Evolutionary conservation across 805 yeast species (phyloP).

Genomic region (Candida tibetensis): DNA sequence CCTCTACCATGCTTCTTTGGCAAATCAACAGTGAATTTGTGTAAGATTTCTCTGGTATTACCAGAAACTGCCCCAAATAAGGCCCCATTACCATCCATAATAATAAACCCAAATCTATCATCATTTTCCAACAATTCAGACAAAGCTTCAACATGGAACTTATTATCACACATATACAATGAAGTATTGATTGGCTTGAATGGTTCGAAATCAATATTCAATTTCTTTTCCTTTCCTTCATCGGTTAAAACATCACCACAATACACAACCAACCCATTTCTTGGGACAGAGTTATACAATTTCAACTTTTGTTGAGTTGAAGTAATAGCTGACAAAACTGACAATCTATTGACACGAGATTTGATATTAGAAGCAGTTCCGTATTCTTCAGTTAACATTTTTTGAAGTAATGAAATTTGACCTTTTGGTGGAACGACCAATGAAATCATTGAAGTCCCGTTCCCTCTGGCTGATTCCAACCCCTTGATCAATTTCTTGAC

Average conservation of each 20-base stretch:
- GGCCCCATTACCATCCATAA: constrained; percentile 99
- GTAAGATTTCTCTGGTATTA: constrained; percentile 93
- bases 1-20: constrained; percentile 99
- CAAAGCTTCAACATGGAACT: constrained; percentile 96
- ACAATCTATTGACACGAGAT: constrained; percentile 93
- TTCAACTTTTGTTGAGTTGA: constrained; percentile 97
- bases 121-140: constrained; percentile 92
- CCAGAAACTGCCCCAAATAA: constrained; percentile 94
- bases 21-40: constrained; percentile 91
- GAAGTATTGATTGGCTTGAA: constrained; percentile 99
- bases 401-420: constrained; percentile 82
- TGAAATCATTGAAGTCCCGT: constrained; percentile 99
- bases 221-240: constrained; percentile 96
- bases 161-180: constrained; percentile 89
- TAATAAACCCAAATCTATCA: constrained; percentile 94
- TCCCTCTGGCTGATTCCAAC: constrained; percentile 91
- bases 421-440: constrained; percentile 93
- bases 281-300: constrained; percentile 84
- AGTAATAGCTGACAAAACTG: constrained; percentile 94
- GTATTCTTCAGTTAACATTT: constrained; percentile 95
- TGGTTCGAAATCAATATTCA: constrained; percentile 96
- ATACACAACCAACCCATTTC: constrained; percentile 91
- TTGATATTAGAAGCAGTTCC: constrained; percentile 98
- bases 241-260: constrained; percentile 98
- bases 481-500: constrained; percentile 89